Evolutionary conservation across 768 basidiomycete genomes (phyloP).

Genomic region (Amanita rimosa): DNA sequence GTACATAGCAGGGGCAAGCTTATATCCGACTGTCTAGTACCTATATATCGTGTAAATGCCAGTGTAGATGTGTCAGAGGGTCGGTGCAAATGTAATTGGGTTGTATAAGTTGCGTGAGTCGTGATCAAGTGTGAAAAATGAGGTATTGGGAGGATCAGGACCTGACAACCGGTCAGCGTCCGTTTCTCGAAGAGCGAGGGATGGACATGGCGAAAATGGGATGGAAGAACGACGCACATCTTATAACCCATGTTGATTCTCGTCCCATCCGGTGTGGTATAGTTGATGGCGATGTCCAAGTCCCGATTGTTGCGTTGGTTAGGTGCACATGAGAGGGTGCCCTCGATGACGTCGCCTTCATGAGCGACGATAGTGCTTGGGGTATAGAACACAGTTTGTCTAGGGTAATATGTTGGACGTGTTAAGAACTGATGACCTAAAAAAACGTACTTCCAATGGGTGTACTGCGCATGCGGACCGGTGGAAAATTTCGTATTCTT

Average conservation of each 20-base stretch:
- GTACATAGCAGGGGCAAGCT: background rate
- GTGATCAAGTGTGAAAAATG: slow-evolving; percentile 8
- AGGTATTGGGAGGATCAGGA: slow-evolving; percentile 33
- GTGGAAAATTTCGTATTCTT: slow-evolving; percentile 95
- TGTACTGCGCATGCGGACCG: slow-evolving; percentile 94
- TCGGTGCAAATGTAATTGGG: background rate
- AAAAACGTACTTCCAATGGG: slow-evolving; percentile 83
- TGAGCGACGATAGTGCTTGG: slow-evolving; percentile 61
- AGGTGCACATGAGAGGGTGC: slow-evolving; percentile 69
- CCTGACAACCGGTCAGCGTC: slow-evolving; percentile 66
- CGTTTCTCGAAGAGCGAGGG: slow-evolving; percentile 17
- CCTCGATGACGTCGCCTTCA: slow-evolving; percentile 63
- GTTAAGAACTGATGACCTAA: background rate
- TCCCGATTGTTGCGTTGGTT: slow-evolving; percentile 93
- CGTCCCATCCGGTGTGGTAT: slow-evolving; percentile 23
- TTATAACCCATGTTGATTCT: slow-evolving; percentile 50
- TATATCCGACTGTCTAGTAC: slow-evolving; percentile 3
- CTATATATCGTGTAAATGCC: background rate
- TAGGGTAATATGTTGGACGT: slow-evolving; percentile 14
- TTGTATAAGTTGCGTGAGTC: background rate
- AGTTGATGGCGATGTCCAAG: slow-evolving; percentile 79
- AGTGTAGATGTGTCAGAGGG: background rate
- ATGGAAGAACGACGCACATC: slow-evolving; percentile 59
- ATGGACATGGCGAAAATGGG: slow-evolving; percentile 8
- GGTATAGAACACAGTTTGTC: slow-evolving; percentile 98